Base-by-base conservation (phyloP, 441 rosid genomes). In the Gossypium davidsonii region DNA sequence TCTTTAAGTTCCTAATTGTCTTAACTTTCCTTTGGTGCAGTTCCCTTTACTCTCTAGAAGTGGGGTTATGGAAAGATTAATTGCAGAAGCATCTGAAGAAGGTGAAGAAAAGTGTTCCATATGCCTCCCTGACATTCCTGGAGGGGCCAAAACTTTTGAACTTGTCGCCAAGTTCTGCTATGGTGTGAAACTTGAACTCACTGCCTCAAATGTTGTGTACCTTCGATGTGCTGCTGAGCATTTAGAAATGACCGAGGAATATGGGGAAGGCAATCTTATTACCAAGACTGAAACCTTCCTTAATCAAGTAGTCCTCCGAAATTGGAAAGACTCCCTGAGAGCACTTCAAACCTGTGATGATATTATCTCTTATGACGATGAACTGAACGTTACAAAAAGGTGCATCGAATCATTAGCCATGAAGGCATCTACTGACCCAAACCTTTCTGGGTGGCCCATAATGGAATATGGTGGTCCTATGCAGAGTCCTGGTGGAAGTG, bases 401-500 rank as follows among this genome's bases (percentile, higher is more conserved):
- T 91, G 97, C 74, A 86, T 90, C 0, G 96, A 88, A 70, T 87
- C 98, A 39, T 80, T 93, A 75, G 91, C 98, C 68, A 82, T 78
- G 73, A 91, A 85, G 84, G 89, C 95, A 25, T 86, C 85, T 1
- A 90, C 91, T 2, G 98, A 95, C 74, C 97, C 99, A 18, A 90
- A 91, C 81, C 82, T 93, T 44, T 91, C 90, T 72, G 97, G 97
- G 5, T 93, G 98, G 99, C 99, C 98, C 9, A 81, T 93, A 12
- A 77, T 87, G 86, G 98, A 93, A 85, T 93, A 83, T 76, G 97
- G 91, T 48, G 91, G 94, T 59, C 97, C 94, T 0, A 86, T 91
- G 94, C 99, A 92, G 89, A 94, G 96, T 81, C 99, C 98, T 7
- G 97, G 99, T 15, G 97, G 97, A 42, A 92, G 93, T 55, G 89